Evolutionary conservation across 2,329 filamentous ascomycete genomes (phyloP).

Genomic region (Periconia digitata): DNA sequence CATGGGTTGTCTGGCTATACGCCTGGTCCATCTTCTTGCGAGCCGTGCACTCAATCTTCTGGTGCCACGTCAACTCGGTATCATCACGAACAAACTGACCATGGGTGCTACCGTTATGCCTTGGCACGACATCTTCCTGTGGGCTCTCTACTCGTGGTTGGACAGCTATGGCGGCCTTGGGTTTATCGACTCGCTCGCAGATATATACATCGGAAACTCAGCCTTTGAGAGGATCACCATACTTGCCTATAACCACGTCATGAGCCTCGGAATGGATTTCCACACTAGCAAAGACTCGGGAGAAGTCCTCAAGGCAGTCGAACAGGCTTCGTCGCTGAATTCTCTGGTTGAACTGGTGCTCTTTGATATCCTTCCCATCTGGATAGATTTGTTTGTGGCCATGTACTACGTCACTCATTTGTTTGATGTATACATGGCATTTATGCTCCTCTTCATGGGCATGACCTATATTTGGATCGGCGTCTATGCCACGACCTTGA

Average conservation of each 20-base stretch:
- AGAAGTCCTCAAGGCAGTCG: slow-evolving; percentile 65
- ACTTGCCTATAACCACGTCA: slow-evolving; percentile 66
- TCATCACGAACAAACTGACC: slow-evolving; percentile 71
- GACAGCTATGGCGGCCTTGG: slow-evolving; percentile 55
- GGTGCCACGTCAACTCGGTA: slow-evolving; percentile 78
- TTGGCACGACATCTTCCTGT: slow-evolving; percentile 57
- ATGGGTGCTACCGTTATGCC: slow-evolving; percentile 52
- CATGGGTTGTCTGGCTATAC: slow-evolving; percentile 67
- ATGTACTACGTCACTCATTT: slow-evolving; percentile 62
- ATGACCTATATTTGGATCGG: slow-evolving; percentile 56
- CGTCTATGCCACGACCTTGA: slow-evolving; percentile 47
- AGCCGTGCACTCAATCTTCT: slow-evolving; percentile 75
- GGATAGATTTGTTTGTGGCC: slow-evolving; percentile 63
- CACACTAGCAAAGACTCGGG: slow-evolving; percentile 67
- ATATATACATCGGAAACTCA: slow-evolving; percentile 59
- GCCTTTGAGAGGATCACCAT: slow-evolving; percentile 61
- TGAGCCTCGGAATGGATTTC: slow-evolving; percentile 71
- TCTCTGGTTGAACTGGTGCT: slow-evolving; percentile 61
- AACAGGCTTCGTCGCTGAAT: slow-evolving; percentile 63
- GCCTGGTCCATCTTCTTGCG: slow-evolving; percentile 68
- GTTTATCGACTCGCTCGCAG: slow-evolving; percentile 54
- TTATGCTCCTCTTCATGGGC: slow-evolving; percentile 42
- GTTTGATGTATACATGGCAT: slow-evolving; percentile 59
- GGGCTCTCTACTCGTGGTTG: slow-evolving; percentile 51
- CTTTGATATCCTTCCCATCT: slow-evolving; percentile 63